phyloP scores from a whole-genome alignment of 495 filamentous ascomycete genomes.

The Penicillium atrosanguineum region DNA sequence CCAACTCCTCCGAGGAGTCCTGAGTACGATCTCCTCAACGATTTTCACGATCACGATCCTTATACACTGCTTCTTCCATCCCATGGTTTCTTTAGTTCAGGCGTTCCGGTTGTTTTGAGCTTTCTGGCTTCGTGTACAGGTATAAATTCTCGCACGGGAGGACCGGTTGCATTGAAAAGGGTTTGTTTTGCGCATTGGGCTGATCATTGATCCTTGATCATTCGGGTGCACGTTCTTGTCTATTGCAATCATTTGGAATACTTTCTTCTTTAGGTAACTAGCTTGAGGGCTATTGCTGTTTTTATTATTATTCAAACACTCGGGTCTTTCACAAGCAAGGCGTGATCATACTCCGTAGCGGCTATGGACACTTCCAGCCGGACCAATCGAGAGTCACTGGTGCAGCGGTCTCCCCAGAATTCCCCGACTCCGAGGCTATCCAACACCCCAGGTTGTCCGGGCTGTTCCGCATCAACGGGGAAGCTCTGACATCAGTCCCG shows the following conservation, averaged over 20 bases:
- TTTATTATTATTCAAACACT: background rate
- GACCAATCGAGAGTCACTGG: slow-evolving; percentile 5
- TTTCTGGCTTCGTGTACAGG: slow-evolving; percentile 19
- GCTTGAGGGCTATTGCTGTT: background rate
- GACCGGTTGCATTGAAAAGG: slow-evolving; percentile 24
- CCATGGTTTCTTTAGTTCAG: slow-evolving; percentile 1
- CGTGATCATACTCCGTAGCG: slow-evolving; percentile 12
- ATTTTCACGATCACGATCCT: slow-evolving; percentile 20
- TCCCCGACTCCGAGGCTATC: slow-evolving; percentile 40
- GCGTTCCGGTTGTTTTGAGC: slow-evolving; percentile 13
- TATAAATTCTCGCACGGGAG: slow-evolving; percentile 4
- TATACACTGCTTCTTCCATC: slow-evolving; percentile 9
- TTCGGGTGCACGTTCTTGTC: slow-evolving; percentile 9
- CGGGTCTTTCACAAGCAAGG: slow-evolving; percentile 1
- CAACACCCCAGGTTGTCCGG: slow-evolving; percentile 27
- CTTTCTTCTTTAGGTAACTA: background rate
- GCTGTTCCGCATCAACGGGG: slow-evolving; percentile 33
- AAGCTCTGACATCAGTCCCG: slow-evolving; percentile 48
- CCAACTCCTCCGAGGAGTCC: slow-evolving; percentile 79
- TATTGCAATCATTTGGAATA: background rate
- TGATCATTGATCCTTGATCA: slow-evolving; percentile 1
- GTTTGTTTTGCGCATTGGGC: slow-evolving; percentile 5
- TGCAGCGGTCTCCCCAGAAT: slow-evolving; percentile 17
- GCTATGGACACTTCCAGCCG: slow-evolving; percentile 22
- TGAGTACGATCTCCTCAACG: slow-evolving; percentile 14